Evolutionary conservation across 371 early-diverging fungal species (phyloP).

Genomic region (Aphelidium insulamus): DNA sequence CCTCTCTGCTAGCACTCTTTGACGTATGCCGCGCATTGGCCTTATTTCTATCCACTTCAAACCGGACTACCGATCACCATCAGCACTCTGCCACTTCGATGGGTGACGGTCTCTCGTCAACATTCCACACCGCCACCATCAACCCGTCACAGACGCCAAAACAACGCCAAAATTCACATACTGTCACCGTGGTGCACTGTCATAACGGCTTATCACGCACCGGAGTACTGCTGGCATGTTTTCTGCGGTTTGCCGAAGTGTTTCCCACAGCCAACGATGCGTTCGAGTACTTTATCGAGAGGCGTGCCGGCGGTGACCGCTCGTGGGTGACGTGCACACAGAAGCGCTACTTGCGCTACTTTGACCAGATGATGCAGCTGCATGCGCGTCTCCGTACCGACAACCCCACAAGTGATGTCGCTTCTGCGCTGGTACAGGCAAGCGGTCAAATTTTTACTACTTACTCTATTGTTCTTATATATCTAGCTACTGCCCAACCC

Average conservation of each 20-base stretch:
- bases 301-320: constrained; percentile 9
- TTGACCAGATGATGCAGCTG: constrained; percentile 16
- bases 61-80: neutral
- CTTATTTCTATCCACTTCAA: constrained; percentile 1
- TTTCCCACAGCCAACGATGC: constrained; percentile 16
- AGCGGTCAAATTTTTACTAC: no score
- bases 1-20: constrained; percentile 13
- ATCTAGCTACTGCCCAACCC: no score
- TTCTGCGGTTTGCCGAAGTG: constrained; percentile 13
- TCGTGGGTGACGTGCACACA: constrained; percentile 12
- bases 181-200: constrained; percentile 23
- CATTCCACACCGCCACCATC: constrained; percentile 13
- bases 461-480: no score
- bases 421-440: no score
- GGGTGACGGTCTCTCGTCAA: neutral
- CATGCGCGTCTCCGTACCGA: no score
- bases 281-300: constrained; percentile 15
- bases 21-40: neutral
- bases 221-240: constrained; percentile 15
- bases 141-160: constrained; percentile 17
- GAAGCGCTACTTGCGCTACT: constrained; percentile 18
- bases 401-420: no score
- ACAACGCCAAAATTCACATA: constrained; percentile 15
- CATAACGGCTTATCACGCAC: constrained; percentile 16
- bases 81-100: neutral